These are phyloP conservation scores for Paecilomyces niveus DNA, from an alignment of 2,329 filamentous ascomycete species.

Conservation along the genomic window DNA sequence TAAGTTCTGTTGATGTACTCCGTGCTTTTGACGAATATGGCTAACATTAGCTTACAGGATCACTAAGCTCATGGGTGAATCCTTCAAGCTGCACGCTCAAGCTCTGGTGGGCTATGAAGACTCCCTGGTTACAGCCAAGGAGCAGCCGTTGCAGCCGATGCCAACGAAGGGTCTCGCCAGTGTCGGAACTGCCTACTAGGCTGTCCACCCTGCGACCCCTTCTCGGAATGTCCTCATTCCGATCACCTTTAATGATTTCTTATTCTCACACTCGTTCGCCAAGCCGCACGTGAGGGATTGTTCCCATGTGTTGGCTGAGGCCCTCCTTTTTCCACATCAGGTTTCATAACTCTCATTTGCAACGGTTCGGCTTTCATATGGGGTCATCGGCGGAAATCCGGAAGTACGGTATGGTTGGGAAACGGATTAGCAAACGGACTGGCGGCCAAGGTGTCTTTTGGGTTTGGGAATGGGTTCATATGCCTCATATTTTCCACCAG, in stretches of 20 bases:
- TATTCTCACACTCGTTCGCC: slow-evolving; percentile 9
- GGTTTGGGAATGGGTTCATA: slow-evolving; percentile 21
- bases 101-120: slow-evolving; percentile 93
- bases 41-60: slow-evolving; percentile 43
- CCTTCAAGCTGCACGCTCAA: slow-evolving; percentile 94
- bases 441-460: slow-evolving; percentile 28
- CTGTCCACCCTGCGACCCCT: not conserved
- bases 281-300: not conserved
- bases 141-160: slow-evolving; percentile 37
- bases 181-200: slow-evolving; percentile 36
- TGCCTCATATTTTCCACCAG: slow-evolving; percentile 7
- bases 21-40: slow-evolving; percentile 5
- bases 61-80: slow-evolving; percentile 87
- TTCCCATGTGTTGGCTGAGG: not conserved
- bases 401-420: slow-evolving; percentile 23
- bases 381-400: slow-evolving; percentile 31
- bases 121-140: slow-evolving; percentile 32
- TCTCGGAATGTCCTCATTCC: not conserved
- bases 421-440: slow-evolving; percentile 26
- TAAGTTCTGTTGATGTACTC: slow-evolving; percentile 49
- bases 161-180: slow-evolving; percentile 37
- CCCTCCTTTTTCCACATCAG: slow-evolving; percentile 8
- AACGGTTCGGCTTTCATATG: slow-evolving; percentile 30
- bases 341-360: slow-evolving; percentile 22
- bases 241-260: not conserved